A percentile compares a stretch with the other conserved stretches of the same genome.
phyloP scores from a whole-genome alignment of 768 basidiomycete species.

The Agaricus sinodeliciosus region DNA sequence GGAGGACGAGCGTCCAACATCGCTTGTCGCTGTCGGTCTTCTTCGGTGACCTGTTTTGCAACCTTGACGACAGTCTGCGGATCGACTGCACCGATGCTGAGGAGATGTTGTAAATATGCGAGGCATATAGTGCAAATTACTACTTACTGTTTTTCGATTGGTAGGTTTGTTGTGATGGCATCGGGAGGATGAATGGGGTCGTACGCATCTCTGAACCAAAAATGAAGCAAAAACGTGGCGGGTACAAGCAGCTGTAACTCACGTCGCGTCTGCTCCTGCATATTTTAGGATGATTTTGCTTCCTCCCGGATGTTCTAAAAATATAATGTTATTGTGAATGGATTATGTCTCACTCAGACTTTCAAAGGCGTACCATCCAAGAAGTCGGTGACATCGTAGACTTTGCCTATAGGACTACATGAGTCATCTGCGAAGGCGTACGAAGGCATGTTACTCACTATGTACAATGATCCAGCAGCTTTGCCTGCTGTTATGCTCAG shows the following conservation, averaged over 20 bases:
- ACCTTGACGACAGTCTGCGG: constrained; percentile 57
- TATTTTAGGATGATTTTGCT: constrained; percentile 83
- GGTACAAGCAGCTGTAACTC: constrained; percentile 19
- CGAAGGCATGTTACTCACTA: constrained; percentile 32
- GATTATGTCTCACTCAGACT: background rate
- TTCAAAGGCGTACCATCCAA: constrained; percentile 45
- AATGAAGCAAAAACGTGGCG: background rate
- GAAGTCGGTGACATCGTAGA: constrained; percentile 77
- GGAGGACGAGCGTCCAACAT: constrained; percentile 63
- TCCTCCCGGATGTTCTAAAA: constrained; percentile 45
- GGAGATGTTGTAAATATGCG: background rate
- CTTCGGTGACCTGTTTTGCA: constrained; percentile 56
- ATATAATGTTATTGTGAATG: background rate
- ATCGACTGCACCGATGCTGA: constrained; percentile 69
- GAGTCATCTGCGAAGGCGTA: background rate
- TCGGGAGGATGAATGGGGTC: constrained; percentile 87
- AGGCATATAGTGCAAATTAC: background rate
- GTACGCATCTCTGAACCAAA: constrained; percentile 54
- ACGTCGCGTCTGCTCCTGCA: constrained; percentile 88
- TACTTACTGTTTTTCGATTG: constrained; percentile 74
- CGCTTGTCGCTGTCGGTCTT: constrained; percentile 62
- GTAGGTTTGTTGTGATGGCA: constrained; percentile 72
- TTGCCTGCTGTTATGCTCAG: constrained; percentile 24
- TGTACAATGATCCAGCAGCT: constrained; percentile 69
- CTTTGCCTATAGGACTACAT: constrained; percentile 41